phyloP scores from a whole-genome alignment of 768 basidiomycete species.

The Tremella mesenterica region DNA sequence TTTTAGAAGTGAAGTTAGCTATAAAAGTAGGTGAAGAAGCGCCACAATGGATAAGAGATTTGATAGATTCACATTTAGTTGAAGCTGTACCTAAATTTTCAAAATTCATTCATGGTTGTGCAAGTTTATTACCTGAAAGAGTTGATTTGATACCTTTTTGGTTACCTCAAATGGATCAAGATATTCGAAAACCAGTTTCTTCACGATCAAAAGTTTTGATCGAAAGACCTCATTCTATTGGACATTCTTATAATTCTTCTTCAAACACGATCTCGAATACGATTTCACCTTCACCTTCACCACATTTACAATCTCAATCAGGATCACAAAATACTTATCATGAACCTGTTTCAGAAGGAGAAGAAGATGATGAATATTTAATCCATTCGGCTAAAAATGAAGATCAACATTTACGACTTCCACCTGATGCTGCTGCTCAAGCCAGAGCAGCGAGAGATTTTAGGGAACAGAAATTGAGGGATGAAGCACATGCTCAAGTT shows the following conservation, averaged over 20 bases:
- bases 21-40: constrained; percentile 93
- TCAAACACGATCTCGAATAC: constrained; percentile 40
- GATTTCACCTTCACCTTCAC: constrained; percentile 47
- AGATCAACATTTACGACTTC: constrained; percentile 66
- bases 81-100: constrained; percentile 98
- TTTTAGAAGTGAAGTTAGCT: constrained; percentile 94
- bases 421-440: constrained; percentile 51
- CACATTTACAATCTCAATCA: constrained; percentile 40
- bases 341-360: constrained; percentile 91
- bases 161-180: constrained; percentile 85
- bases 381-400: constrained; percentile 69
- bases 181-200: constrained; percentile 89
- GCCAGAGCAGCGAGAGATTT: constrained; percentile 78
- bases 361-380: constrained; percentile 59
- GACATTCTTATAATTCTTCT: constrained; percentile 32
- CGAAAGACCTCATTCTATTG: constrained; percentile 55
- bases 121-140: constrained; percentile 79
- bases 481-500: constrained; percentile 48
- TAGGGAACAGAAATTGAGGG: constrained; percentile 63
- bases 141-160: constrained; percentile 97
- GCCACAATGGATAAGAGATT: constrained; percentile 88
- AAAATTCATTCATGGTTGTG: constrained; percentile 90
- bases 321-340: constrained; percentile 52
- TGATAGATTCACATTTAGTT: constrained; percentile 90
- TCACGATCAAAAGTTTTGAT: constrained; percentile 52